Evolutionary conservation across 768 basidiomycete species (phyloP), one percentile per base, ranked within the genome.

Genomic region (Russula ochroleuca): DNA sequence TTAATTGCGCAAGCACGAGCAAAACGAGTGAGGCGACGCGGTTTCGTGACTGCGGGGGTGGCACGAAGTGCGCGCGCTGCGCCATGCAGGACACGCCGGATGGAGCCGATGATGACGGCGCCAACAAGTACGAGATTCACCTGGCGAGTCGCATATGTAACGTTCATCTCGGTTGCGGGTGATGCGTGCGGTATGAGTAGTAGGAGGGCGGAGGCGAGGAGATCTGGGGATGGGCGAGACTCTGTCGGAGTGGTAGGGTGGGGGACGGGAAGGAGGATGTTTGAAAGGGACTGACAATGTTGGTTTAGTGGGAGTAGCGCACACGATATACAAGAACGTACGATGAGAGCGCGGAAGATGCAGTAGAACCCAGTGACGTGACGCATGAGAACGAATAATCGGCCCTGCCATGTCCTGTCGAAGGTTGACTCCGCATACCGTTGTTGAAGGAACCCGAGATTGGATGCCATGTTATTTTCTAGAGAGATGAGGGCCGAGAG

Each of bases 21-120:
- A 93, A 73, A 81, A 93, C 87, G 47, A 93, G 75, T 5, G 87
- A 87, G 5, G 88, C 88, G 38, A 86, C 86, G 8, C 88, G 77
- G 58, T 82, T 88, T 38, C 84, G 80, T 68, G 85, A 64, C n/a
- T 5, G 88, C 38, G 85, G 85, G 19, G 88, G 81, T 59, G 81
- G 82, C 40, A 19, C 53, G 35, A 69, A 78, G 64, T 61, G 81
- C 87, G 68, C 84, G 76, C 0, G 86, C 84, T 25, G 86, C 90
- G 14, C 86, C 86, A 19, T 79, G 76, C 67, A 94, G 74, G 5
- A 93, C 88, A 4, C 83, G 76, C 37, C 89, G 78, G 38, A 94
- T 81, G 63, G 86, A 90, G 52, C 81, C 85, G 19, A 90, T 69
- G 62, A 94, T 88, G 71, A 94, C 89, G 52, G 83, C 74, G 15